A percentile compares a stretch with the other conserved stretches of the same genome.
Conservation (phyloP, 1,284 basidiomycete species). For the Rhodotorula sp. region DNA sequence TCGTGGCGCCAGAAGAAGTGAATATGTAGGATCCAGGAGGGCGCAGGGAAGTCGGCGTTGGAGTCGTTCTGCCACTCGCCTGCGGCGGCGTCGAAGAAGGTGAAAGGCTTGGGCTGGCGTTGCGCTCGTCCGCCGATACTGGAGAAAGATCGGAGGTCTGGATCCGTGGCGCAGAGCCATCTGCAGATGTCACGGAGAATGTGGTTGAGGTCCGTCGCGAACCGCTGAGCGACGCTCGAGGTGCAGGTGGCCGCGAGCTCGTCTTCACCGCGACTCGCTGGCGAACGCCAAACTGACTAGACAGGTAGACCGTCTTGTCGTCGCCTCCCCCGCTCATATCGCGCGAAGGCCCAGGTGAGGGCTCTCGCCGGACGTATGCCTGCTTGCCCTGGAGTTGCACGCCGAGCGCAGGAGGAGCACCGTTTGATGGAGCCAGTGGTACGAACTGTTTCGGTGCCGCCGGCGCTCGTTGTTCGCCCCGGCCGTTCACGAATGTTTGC, state of each 20-base stretch:
- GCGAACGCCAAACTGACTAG: conserved; percentile 21
- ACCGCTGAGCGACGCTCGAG: not conserved
- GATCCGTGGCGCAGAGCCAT: not conserved
- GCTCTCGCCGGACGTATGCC: conserved; percentile 18
- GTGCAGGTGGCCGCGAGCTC: conserved; percentile 16
- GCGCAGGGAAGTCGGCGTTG: not conserved
- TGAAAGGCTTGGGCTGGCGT: too few species aligned
- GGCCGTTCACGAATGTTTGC: conserved; percentile 28
- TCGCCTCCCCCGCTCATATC: not conserved
- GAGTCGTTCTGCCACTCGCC: not conserved
- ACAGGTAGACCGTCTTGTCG: conserved; percentile 5
- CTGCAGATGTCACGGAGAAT: not conserved
- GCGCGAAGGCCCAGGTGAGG: not conserved
- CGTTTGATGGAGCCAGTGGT: not conserved
- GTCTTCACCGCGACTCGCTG: conserved; percentile 26
- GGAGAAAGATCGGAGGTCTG: not conserved
- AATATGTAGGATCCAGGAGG: too few species aligned
- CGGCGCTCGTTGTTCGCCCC: conserved; percentile 17
- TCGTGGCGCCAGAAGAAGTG: not conserved
- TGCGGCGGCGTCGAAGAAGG: too few species aligned
- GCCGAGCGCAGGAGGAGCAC: not conserved
- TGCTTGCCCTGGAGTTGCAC: conserved; percentile 17
- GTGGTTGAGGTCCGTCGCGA: not conserved
- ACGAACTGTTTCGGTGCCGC: conserved; percentile 19
- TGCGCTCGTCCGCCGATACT: too few species aligned